A percentile compares a stretch with the other conserved stretches of the same genome.
These are phyloP conservation scores for Scytalidium lignicola DNA, from an alignment of 2,329 filamentous ascomycete genomes.

Conservation along the genomic window DNA sequence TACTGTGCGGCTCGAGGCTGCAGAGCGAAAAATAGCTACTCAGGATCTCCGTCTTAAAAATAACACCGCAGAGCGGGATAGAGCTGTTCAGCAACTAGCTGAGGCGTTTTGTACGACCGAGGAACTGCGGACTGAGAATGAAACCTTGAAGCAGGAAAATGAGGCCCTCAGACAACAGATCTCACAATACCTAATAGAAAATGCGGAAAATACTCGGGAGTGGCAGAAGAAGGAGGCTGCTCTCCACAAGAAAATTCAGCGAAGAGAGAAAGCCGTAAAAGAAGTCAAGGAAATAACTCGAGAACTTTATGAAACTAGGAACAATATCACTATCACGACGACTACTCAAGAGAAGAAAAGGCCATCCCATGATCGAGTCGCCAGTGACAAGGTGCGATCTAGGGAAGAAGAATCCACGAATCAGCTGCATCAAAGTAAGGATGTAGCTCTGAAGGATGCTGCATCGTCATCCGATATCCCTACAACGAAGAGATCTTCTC, in stretches of 20 bases:
- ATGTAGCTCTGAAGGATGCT: not conserved
- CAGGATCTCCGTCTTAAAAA: slow-evolving; percentile 59
- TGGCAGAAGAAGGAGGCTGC: slow-evolving; percentile 34
- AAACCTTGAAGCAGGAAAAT: slow-evolving; percentile 30
- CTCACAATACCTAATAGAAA: not conserved
- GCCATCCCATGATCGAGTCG: not conserved
- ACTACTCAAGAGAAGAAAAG: not conserved
- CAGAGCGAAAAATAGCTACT: slow-evolving; percentile 57
- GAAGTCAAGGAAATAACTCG: slow-evolving; percentile 10
- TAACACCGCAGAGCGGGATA: slow-evolving; percentile 59
- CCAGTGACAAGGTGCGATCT: too few species aligned
- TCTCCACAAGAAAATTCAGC: slow-evolving; percentile 32
- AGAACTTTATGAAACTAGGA: slow-evolving; percentile 6
- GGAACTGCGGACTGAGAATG: slow-evolving; percentile 37
- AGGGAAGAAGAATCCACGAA: not conserved
- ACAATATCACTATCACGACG: not conserved
- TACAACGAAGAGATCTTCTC: not conserved
- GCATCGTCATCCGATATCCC: not conserved
- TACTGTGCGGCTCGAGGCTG: slow-evolving; percentile 56
- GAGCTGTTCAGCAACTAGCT: slow-evolving; percentile 56
- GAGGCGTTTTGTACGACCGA: slow-evolving; percentile 54
- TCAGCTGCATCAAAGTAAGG: not conserved
- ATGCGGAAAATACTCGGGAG: slow-evolving; percentile 28
- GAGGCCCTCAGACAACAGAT: slow-evolving; percentile 19
- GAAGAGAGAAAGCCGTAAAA: slow-evolving; percentile 7